Base-by-base conservation (phyloP, 1,284 basidiomycete species). In the Apiotrichum veenhuisii region DNA sequence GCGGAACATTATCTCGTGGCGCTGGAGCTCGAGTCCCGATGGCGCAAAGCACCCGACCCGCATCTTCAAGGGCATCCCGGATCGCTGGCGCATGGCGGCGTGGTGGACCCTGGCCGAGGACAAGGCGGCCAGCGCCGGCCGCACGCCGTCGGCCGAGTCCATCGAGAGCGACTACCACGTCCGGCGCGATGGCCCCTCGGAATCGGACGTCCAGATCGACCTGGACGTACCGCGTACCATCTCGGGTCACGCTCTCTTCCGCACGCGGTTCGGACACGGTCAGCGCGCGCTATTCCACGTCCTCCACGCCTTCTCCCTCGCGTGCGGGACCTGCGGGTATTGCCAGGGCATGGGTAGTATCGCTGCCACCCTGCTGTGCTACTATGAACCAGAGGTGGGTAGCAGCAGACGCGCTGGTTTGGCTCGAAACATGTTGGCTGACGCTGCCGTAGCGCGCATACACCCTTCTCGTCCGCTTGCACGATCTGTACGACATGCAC, bases 331-430 rank as follows among this genome's bases (percentile, higher is more conserved):
- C n/a, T 98, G 96, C 66, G 96, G 93, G 3, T 99, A 99, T 75
- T 95, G 95, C 55, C 96, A 99, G 78, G 95, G 96, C 50, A 99
- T 99, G 95, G 95, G 96, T 0, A 91, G 94, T 8, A 90, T 98
- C 52, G 93, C 94, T 0, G 91, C 94, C 0, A 96, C 93, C 1
- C 81, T 99, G 30, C 82, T 98, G 17, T 93, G 89, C 77, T 98
- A 98, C 75, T 89, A 92, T 72, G 86, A 87, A 59, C 89, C 92
- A 5, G 89, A 91, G 70, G 81, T 82, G 49, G 54, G 77, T 70
- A n/a, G n/a, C n/a, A n/a, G n/a, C n/a, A n/a, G n/a, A n/a, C n/a
- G 18, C 17, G 17, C 18, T 22, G 40, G 5, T 2, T 22, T 18
- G 4, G n/a, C 20, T 22, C 20, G 20, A 12, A 12, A 25, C 40